A percentile compares a stretch with the other conserved stretches of the same genome.
These are phyloP conservation scores for Nepenthes alata DNA, from an alignment of 179 eudicot species.

Conservation along the genomic window DNA sequence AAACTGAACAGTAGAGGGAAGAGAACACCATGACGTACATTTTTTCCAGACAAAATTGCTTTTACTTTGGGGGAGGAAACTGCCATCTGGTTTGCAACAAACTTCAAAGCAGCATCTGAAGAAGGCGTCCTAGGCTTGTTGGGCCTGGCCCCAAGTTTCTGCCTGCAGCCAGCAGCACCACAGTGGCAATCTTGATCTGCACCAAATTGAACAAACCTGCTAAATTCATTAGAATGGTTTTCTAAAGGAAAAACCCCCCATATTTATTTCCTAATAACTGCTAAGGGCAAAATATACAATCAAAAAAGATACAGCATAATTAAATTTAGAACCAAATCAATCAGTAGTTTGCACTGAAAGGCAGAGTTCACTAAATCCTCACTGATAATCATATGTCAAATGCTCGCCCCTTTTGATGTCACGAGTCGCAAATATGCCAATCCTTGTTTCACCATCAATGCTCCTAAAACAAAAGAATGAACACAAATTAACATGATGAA, in stretches of 20 bases:
- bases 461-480: slow-evolving; percentile 39
- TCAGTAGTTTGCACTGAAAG: background rate
- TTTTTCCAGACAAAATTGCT: slow-evolving; percentile 27
- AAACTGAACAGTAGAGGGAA: background rate
- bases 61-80: slow-evolving; percentile 35
- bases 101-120: slow-evolving; percentile 70
- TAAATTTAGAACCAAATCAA: background rate
- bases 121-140: slow-evolving; percentile 59
- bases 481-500: slow-evolving; percentile 9
- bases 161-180: slow-evolving; percentile 83
- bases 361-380: slow-evolving; percentile 13
- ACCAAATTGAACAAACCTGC: slow-evolving; percentile 99
- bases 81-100: slow-evolving; percentile 74
- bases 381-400: slow-evolving; percentile 95
- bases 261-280: background rate
- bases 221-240: slow-evolving; percentile 29
- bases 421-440: slow-evolving; percentile 88
- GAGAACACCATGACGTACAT: slow-evolving; percentile 24
- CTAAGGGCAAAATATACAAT: background rate
- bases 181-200: slow-evolving; percentile 98
- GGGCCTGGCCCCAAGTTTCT: slow-evolving; percentile 83
- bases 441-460: slow-evolving; percentile 91
- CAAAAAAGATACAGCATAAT: background rate
- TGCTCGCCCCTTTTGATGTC: slow-evolving; percentile 85
- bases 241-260: slow-evolving; percentile 1